Evolutionary conservation across 2,329 filamentous ascomycete genomes (phyloP), one percentile per base, ranked within the genome.

Genomic region (Sphaceloma murrayae): DNA sequence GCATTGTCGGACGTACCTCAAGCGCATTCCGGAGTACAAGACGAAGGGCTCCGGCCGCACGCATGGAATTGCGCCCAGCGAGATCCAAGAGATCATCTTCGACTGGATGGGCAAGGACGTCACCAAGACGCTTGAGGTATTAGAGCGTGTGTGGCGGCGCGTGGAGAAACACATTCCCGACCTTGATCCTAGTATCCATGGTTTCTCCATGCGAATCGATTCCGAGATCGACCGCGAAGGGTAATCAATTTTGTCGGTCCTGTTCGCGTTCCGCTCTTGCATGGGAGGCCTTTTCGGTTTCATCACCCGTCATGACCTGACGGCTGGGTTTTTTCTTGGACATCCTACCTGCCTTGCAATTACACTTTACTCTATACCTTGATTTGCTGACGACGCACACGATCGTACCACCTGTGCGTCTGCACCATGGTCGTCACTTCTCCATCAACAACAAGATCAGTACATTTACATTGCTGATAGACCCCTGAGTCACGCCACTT

Each of bases 21-120:
- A 40, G 36, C 13, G 18, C 16, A 10, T 40, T 3, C n/a, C 22
- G 2, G 24, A 40, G 9, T 19, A 29, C 36, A 40, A 40, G 24
- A 40, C 36, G 13, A 40, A 30, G 17, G 36, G 36, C 13, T 27
- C 19, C 17, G 13, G 22, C n/a, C 36, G 36, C 13, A 40, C 36
- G 6, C 36, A 22, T 11, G n/a, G 11, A 9, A 19, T 36, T 10
- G 17, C 36, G 4, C 22, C 24, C 7, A 16, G 30, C 9, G 24
- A 29, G 5, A 40, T 40, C 22, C 36, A 40, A 29, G 36, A 40
- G 7, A 29, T 16, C 8, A 30, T 40, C 36, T 18, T 40, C 24
- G 36, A 5, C 5, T 29, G 24, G 24, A 5, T n/a, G n/a, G n/a
- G n/a, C n/a, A n/a, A 30, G 9, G 36, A 26, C 3, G 4, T 30